A percentile compares a stretch with the other conserved stretches of the same genome.
phyloP scores from a whole-genome alignment of 441 rosid species.

The Erodium moschatum region DNA sequence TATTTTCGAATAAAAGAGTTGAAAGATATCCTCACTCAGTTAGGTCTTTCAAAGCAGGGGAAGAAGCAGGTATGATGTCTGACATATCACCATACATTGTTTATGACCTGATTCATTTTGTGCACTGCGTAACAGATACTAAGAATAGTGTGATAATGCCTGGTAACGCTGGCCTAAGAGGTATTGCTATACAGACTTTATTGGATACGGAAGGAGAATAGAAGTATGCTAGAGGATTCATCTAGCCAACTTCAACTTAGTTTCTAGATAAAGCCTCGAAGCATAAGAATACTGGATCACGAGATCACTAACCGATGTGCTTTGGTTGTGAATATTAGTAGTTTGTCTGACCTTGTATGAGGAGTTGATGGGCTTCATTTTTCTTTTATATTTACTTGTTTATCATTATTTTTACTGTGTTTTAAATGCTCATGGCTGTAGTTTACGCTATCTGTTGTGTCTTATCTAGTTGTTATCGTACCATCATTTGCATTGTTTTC shows the following conservation, averaged over 20 bases:
- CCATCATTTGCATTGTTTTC: neutral
- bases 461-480: neutral
- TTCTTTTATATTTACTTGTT: neutral
- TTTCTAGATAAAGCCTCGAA: conserved; percentile 3
- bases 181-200: too few relatives aligned
- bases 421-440: neutral
- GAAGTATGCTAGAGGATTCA: neutral
- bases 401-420: neutral
- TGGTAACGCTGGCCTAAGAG: neutral
- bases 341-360: neutral
- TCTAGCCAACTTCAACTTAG: neutral
- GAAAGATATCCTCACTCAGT: conserved; percentile 74
- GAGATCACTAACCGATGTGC: conserved; percentile 4
- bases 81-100: conserved; percentile 10
- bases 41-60: conserved; percentile 94
- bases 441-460: neutral
- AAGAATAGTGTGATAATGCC: neutral
- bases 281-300: neutral
- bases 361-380: neutral
- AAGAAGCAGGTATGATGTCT: conserved; percentile 64
- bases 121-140: neutral
- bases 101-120: neutral
- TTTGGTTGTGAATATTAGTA: neutral
- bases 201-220: too few relatives aligned
- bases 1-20: conserved; percentile 92